Evolutionary conservation across 2,329 filamentous ascomycete species (phyloP), one percentile per base, ranked within the genome.

Genomic region (Claviceps monticola): DNA sequence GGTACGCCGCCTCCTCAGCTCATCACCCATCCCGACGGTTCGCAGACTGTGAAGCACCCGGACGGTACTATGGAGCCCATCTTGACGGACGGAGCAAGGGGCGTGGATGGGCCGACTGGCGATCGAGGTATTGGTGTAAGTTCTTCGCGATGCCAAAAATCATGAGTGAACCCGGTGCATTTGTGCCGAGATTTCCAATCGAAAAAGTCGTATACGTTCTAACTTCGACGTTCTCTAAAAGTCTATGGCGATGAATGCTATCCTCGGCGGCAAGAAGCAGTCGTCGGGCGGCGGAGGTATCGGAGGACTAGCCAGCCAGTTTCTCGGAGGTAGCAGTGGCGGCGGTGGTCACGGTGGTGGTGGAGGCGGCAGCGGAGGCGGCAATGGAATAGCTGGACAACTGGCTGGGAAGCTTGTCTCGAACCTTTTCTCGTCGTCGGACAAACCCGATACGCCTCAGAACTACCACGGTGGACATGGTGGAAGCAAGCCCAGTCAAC

Each of bases 81-180:
- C 54, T 66, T 76, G 67, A 75, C 72, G 7, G 74, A 75, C 43
- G 73, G 71, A 38, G 70, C 70, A 52, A 70, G 76, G 59, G 75
- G 73, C 50, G 59, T 70, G 19, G 74, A 75, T 56, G 77, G 76
- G 4, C 72, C 70, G 26, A 68, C 70, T 29, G 74, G 78, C 37
- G 82, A 86, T 49, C 74, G 83, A 56, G 78, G 82, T 42, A 66
- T 86, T 52, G 80, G 82, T 55, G 82, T 86, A 76, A 64, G 82
- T 39, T 26, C 34, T 34, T 34, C 3, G 29, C 37, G 43, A 49
- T 37, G 45, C 29, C 14, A 26, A 7, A 7, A 42, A n/a, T n/a
- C 26, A 34, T 46, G 43, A 34, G 21, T 13, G 17, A 43, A 45
- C 4, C 23, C 16, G 16, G 16, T 21, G 34, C 48, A 29, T 47